Base-by-base conservation (phyloP, 306 rosid species). In the Rosa chinensis region DNA sequence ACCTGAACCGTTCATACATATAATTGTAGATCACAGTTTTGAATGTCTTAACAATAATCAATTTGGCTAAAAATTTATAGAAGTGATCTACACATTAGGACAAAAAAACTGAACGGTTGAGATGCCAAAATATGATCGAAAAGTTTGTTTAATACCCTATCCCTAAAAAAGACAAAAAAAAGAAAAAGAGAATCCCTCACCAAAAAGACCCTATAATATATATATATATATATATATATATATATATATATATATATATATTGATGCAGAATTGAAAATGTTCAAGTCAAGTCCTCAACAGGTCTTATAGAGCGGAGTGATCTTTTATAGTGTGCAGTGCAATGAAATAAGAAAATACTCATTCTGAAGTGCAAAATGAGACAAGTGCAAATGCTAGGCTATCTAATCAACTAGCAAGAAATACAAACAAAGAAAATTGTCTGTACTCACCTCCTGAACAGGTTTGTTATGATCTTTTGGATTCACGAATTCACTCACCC, bases 401-500 rank as follows among this genome's bases (percentile, higher is more conserved):
- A 63, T 61, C 39, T 11, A 56, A 61, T 21, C 17, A 28, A 6
- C 70, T 64, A 66, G 23, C 10, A 66, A 35, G 23, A 13, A 2
- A 64, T 28, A 35, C 39, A 32, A 35, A 64, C 5, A 28, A 11
- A 21, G 28, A 75, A 6, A 13, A 11, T 16, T 25, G 8, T 16
- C 20, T 59, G 59, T 74, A 67, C 89, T 64, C 80, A 90, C 97
- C 92, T 92, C n/a, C 76, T 94, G 97, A 66, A 90, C 87, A 23
- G 98, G 98, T 44, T 94, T 94, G 86, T 81, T 75, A 44, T 94
- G 92, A 18, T 92, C 97, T 86, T 87, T 94, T 10, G 98, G 98
- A 85, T 94, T 94, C 86, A 92, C 94, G 13, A 94, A 94, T 70
- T 94, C 90, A 71, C 71, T 94, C 25, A 89, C 92, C 1, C 98